Base-by-base conservation (phyloP, 345 rosid genomes). In the Rhodamnia rubescens region DNA sequence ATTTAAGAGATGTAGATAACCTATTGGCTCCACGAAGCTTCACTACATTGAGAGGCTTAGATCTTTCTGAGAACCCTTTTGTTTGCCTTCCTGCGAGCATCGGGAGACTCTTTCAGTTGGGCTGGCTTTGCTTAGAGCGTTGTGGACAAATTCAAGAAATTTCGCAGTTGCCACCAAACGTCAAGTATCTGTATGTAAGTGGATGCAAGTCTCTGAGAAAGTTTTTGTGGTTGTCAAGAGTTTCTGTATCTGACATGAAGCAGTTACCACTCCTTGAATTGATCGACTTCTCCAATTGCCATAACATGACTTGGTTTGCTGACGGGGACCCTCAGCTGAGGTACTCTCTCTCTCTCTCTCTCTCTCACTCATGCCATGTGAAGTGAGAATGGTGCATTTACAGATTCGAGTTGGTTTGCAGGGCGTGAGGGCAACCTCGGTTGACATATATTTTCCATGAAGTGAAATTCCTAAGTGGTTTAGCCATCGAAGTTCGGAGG, bases 131-230 rank as follows among this genome's bases (percentile, higher is more conserved):
- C 12, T 18, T 64, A 32, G 0, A 8, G 78, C 44, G 1, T 32
- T 32, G 78, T 1, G 78, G 0, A 32, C 78, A 0, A 4, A 44
- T 64, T 16, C 78, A 64, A 64, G 78, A 64, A 64, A 64, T 32
- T 18, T 64, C 44, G 2, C 78, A 64, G 78, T 64, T 32, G 78
- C 44, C 78, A 32, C 78, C 78, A 64, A 64, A 64, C 78, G 32
- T 64, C 44, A 64, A 64, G 24, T 0, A 0, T 0, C 24, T 64
- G 12, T 8, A 0, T 18, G 78, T 16, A 64, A 32, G 44, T 0
- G 78, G 44, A 32, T 32, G 78, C 44, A 64, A 0, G 78, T 64
- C 78, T 0, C 6, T 64, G 78, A 64, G 44, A 64, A 64, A 8
- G 78, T 64, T 64, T 64, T 64, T 32, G 75, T 0, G 1, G 75